Percentiles rank a stretch among this genome's conserved stretches.
These are phyloP conservation scores for Knoxdaviesia capensis DNA, from an alignment of 2,329 filamentous ascomycete genomes.

Conservation along the genomic window DNA sequence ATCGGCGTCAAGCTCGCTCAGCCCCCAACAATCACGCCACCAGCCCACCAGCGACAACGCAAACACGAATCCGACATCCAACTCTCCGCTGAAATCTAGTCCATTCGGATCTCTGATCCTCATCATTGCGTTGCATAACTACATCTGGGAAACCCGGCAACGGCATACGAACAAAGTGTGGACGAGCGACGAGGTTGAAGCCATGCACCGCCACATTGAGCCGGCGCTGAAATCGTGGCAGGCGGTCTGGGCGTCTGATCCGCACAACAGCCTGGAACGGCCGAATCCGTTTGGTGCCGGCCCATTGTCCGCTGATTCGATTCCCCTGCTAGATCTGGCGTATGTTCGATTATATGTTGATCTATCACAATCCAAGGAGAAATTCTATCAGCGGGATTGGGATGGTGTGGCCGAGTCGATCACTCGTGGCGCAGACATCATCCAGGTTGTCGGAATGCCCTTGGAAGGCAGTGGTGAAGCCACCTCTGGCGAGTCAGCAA, in stretches of 20 bases:
- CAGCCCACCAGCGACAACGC: slow-evolving; percentile 31
- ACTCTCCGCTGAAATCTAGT: slow-evolving; percentile 43
- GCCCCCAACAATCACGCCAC: slow-evolving; percentile 15
- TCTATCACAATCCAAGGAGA: slow-evolving; percentile 77
- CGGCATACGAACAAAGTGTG: slow-evolving; percentile 73
- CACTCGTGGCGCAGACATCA: slow-evolving; percentile 54
- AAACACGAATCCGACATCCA: too few species aligned
- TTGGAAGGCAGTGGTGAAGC: slow-evolving; percentile 28
- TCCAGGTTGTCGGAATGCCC: slow-evolving; percentile 49
- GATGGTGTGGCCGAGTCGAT: slow-evolving; percentile 80
- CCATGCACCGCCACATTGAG: slow-evolving; percentile 90
- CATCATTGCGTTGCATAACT: slow-evolving; percentile 90
- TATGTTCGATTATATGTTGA: slow-evolving; percentile 89
- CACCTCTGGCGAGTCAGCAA: slow-evolving; percentile 15
- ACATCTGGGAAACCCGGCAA: slow-evolving; percentile 94
- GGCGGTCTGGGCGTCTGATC: slow-evolving; percentile 58
- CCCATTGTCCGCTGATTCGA: slow-evolving; percentile 73
- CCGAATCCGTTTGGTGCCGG: slow-evolving; percentile 69
- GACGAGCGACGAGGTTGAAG: slow-evolving; percentile 83
- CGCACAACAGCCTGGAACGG: slow-evolving; percentile 55
- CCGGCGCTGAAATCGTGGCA: slow-evolving; percentile 90
- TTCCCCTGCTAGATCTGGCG: slow-evolving; percentile 76
- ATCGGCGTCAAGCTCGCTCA: too few species aligned
- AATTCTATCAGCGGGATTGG: slow-evolving; percentile 86
- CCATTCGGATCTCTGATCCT: slow-evolving; percentile 81